phyloP scores from a whole-genome alignment of 345 rosid species.

The Durio zibethinus region DNA sequence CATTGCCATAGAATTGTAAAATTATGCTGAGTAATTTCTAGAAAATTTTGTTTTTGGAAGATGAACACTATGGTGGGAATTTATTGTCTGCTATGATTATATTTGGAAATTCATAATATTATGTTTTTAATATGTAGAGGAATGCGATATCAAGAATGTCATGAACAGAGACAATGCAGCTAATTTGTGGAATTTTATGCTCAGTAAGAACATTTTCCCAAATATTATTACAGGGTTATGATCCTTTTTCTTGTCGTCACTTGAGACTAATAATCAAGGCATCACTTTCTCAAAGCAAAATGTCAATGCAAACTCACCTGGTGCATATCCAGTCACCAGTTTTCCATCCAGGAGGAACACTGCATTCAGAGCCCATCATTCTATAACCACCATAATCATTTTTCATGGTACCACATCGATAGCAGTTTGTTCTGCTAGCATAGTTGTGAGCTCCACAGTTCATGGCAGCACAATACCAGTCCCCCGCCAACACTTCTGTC shows the following conservation, averaged over 20 bases:
- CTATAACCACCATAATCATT: constrained; percentile 25
- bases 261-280: background rate
- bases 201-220: background rate
- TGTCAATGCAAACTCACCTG: constrained; percentile 32
- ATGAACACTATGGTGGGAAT: background rate
- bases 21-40: background rate
- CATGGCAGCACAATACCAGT: constrained; percentile 86
- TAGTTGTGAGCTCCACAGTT: constrained; percentile 90
- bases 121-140: background rate
- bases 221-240: background rate
- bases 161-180: constrained; percentile 5
- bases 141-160: background rate
- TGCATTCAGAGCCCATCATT: constrained; percentile 26
- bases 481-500: constrained; percentile 75
- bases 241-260: background rate
- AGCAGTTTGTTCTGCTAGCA: constrained; percentile 79
- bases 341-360: constrained; percentile 81
- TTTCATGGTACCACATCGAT: constrained; percentile 61
- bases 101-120: background rate
- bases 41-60: background rate
- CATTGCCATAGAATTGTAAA: background rate
- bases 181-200: background rate
- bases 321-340: constrained; percentile 94
- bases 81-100: too few relatives aligned
- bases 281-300: background rate